phyloP scores from a whole-genome alignment of 768 basidiomycete species.

The Boletus sensibilis region DNA sequence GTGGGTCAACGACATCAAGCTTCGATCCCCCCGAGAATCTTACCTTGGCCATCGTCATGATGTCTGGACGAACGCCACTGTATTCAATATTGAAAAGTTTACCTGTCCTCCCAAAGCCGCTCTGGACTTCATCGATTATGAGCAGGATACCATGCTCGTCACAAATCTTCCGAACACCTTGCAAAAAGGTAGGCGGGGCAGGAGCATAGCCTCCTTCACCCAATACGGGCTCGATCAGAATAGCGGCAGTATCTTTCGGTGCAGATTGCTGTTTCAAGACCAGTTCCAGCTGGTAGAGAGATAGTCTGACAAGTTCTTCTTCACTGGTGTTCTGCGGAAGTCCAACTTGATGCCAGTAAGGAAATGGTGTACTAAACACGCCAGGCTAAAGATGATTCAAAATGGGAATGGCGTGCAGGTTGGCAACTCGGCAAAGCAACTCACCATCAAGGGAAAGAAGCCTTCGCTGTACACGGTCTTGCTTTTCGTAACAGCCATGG shows the following conservation, averaged over 20 bases:
- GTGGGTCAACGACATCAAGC: constrained; percentile 6
- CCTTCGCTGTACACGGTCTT: constrained; percentile 90
- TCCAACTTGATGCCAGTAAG: constrained; percentile 89
- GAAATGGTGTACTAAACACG: constrained; percentile 78
- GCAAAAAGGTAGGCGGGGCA: constrained; percentile 76
- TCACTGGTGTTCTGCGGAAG: constrained; percentile 53
- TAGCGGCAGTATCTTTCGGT: constrained; percentile 87
- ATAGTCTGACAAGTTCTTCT: constrained; percentile 56
- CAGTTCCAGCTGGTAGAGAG: constrained; percentile 80
- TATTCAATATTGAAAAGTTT: constrained; percentile 80
- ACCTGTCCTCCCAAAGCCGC: constrained; percentile 87
- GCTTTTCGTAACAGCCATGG: constrained; percentile 91
- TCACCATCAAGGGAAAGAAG: constrained; percentile 78
- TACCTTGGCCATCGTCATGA: constrained; percentile 87
- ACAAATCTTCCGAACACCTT: constrained; percentile 79
- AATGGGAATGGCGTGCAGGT: not conserved
- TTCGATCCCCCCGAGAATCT: not conserved
- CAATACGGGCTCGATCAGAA: constrained; percentile 88
- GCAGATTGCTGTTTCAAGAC: constrained; percentile 77
- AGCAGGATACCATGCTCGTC: constrained; percentile 84
- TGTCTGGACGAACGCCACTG: constrained; percentile 83
- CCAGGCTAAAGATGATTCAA: constrained; percentile 57
- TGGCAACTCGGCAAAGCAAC: constrained; percentile 15
- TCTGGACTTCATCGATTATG: constrained; percentile 86
- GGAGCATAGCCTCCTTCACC: constrained; percentile 97